Conservation (phyloP, 2,329 filamentous ascomycete genomes). For the Talaromyces albobiverticillius region DNA sequence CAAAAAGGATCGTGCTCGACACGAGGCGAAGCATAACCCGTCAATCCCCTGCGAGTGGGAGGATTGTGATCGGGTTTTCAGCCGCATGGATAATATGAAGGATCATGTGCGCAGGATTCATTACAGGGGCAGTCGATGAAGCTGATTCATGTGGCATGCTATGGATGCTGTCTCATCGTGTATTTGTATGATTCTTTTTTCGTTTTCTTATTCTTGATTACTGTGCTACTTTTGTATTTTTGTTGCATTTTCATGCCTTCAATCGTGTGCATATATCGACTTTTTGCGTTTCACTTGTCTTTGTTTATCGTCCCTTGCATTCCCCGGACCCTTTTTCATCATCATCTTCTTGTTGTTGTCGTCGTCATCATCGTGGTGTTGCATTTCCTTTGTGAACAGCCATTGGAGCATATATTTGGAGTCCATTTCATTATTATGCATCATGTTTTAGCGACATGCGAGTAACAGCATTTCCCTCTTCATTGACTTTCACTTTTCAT, state of each 20-base stretch:
- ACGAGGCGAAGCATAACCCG: conserved; percentile 63
- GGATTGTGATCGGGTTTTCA: conserved; percentile 58
- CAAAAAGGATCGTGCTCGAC: conserved; percentile 60
- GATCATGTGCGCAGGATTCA: conserved; percentile 48
- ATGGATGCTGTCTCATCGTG: background rate
- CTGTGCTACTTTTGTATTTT: too few relatives aligned
- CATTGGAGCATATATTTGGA: background rate
- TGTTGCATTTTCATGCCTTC: too few relatives aligned
- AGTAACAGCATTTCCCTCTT: background rate
- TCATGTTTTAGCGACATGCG: background rate
- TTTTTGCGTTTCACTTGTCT: too few relatives aligned
- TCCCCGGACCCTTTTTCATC: too few relatives aligned
- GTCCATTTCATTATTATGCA: background rate
- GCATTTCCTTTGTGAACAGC: background rate
- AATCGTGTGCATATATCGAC: too few relatives aligned
- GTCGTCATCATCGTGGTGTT: background rate
- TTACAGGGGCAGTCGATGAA: conserved; percentile 8
- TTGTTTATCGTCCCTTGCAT: too few relatives aligned
- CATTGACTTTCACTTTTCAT: background rate
- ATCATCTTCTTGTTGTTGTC: background rate
- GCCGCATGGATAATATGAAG: conserved; percentile 61
- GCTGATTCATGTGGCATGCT: background rate
- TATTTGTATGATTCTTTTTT: background rate
- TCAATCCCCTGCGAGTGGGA: conserved; percentile 58
- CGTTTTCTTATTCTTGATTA: too few relatives aligned